These are phyloP conservation scores for Ophiostoma triangulosporum DNA, from an alignment of 2,329 filamentous ascomycete species.

Conservation along the genomic window DNA sequence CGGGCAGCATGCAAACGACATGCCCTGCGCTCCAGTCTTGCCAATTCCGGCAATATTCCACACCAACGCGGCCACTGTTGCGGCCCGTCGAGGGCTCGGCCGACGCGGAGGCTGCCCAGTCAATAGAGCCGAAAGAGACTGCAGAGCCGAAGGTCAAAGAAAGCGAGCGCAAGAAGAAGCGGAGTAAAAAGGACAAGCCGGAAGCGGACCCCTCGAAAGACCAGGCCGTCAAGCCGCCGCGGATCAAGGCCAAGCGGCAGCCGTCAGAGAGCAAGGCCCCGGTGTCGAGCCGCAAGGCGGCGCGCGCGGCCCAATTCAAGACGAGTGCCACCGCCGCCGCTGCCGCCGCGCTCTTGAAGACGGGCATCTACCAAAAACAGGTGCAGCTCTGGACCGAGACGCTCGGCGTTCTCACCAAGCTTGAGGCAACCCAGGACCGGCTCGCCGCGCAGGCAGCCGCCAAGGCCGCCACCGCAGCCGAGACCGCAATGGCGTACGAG, in stretches of 20 bases:
- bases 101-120: neutral
- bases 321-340: neutral
- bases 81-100: neutral
- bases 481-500: neutral
- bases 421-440: conserved; percentile 13
- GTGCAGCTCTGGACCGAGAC: conserved; percentile 18
- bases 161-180: neutral
- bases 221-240: neutral
- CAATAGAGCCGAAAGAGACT: neutral
- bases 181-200: neutral
- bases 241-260: neutral
- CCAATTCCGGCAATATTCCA: neutral
- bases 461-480: conserved; percentile 3
- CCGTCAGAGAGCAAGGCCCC: neutral
- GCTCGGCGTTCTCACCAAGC: conserved; percentile 16
- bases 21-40: neutral
- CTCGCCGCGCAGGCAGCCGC: conserved; percentile 6
- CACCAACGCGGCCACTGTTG: neutral
- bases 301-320: neutral
- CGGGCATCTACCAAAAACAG: conserved; percentile 5
- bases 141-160: neutral
- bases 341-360: neutral
- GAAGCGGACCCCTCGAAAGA: neutral
- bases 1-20: neutral
- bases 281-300: neutral